A percentile compares a stretch with the other conserved stretches of the same genome.
These are phyloP conservation scores for Neoboletus magnificus DNA, from an alignment of 768 basidiomycete species.

Conservation along the genomic window DNA sequence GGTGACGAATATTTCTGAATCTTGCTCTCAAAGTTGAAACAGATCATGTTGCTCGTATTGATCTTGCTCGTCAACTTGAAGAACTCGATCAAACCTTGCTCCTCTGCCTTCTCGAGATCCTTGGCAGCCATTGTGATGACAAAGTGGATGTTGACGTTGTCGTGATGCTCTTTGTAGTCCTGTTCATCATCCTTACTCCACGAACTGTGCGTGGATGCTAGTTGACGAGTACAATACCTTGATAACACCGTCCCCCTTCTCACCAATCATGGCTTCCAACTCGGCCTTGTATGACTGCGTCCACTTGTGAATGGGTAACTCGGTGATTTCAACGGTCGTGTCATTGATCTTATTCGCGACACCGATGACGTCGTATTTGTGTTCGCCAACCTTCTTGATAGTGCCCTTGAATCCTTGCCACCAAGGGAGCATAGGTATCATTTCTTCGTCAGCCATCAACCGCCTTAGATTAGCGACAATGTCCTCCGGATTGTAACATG, in stretches of 20 bases:
- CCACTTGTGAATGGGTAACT: constrained; percentile 94
- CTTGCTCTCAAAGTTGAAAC: constrained; percentile 94
- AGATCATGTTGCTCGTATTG: constrained; percentile 96
- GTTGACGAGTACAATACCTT: constrained; percentile 51
- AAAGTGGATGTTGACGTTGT: constrained; percentile 89
- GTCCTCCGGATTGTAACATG: constrained; percentile 89
- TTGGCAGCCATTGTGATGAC: constrained; percentile 75
- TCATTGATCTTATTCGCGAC: constrained; percentile 72
- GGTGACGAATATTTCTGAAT: constrained; percentile 89
- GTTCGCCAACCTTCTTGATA: constrained; percentile 75
- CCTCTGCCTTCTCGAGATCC: constrained; percentile 82
- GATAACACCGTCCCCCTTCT: constrained; percentile 76
- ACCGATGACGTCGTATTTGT: constrained; percentile 84
- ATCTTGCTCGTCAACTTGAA: constrained; percentile 88
- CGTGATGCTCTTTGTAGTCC: constrained; percentile 98
- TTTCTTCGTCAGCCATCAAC: constrained; percentile 81
- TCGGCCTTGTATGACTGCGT: constrained; percentile 91
- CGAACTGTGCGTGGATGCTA: not conserved
- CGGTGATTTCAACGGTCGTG: constrained; percentile 91
- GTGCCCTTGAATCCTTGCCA: constrained; percentile 94
- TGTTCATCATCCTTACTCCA: constrained; percentile 30
- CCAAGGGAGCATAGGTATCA: constrained; percentile 90
- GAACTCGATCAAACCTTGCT: constrained; percentile 83
- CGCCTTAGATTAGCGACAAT: constrained; percentile 85
- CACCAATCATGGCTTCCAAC: constrained; percentile 83